Base-by-base conservation (phyloP, 2,329 filamentous ascomycete species). In the Dactylellina cionopaga region DNA sequence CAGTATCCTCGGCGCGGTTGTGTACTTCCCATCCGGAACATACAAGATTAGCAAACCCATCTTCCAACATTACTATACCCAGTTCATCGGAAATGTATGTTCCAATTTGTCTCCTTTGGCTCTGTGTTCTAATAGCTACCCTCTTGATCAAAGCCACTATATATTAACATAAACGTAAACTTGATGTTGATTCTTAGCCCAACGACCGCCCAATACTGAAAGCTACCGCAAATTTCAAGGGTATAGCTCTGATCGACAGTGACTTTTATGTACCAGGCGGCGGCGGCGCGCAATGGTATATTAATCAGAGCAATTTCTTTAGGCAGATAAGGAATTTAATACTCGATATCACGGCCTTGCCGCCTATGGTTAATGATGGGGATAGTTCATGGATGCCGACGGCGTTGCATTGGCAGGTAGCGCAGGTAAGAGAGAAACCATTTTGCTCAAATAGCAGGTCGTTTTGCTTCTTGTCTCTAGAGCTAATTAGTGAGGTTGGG, bases 211-310 rank as follows among this genome's bases (percentile, higher is more conserved):
- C 94, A 0, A 89, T 88, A 0, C 83, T 96, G 80, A 92, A 93
- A 82, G 89, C 90, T 2, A 80, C 86, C 1, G 80, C 88, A 41
- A 83, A 83, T 77, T 98, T 98, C 78, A 83, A 2, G 93, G 93
- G 55, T 51, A 95, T 96, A 83, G 92, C 91, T 46, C 86, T 98
- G 54, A 90, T 98, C 76, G 93, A 97, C 79, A 85, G 91, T 91
- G 1, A 98, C 78, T 93, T 93, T 0, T 98, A 98, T 80, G 85
- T 87, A 35, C 41, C 79, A 85, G 82, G 64, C 13, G 56, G 37
- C 0, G 15, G 83, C 0, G 79, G 78, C 24, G 79, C 79, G 9
- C 78, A 82, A 75, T 80, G 78, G 77, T 79, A 79, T 47, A 59
- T 78, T 10, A 77, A 77, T 41, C 71, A 75, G 41, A 88, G 86